Conservation (phyloP, 2,329 filamentous ascomycete genomes). For the Xylariaceae sp. region DNA sequence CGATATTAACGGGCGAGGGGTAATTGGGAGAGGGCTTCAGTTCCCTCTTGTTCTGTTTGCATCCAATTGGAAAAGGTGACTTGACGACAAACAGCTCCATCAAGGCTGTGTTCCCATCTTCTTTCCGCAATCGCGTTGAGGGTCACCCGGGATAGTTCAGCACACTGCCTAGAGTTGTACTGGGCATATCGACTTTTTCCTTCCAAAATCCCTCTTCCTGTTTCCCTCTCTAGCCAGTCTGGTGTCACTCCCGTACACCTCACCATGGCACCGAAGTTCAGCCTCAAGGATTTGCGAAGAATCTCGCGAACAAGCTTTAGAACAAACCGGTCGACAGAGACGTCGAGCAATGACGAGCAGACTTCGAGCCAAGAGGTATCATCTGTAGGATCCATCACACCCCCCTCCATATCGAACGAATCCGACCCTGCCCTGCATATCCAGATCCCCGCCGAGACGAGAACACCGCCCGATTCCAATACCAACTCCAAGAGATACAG, state of each 20-base stretch:
- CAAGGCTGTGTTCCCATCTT: no score
- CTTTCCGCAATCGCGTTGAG: no score
- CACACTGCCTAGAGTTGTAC: no score
- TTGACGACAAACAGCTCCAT: no score
- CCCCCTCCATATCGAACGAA: constrained; percentile 64
- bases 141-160: no score
- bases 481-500: constrained; percentile 54
- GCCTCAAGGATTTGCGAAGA: constrained; percentile 64
- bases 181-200: no score
- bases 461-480: constrained; percentile 31
- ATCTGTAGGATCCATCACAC: constrained; percentile 66
- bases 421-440: constrained; percentile 62
- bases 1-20: neutral
- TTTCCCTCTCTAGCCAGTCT: neutral
- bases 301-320: constrained; percentile 71
- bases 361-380: constrained; percentile 54
- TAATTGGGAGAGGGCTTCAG: neutral
- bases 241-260: neutral
- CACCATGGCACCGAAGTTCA: constrained; percentile 24
- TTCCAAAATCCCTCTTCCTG: no score
- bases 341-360: constrained; percentile 53
- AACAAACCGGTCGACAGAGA: constrained; percentile 56
- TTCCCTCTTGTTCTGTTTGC: neutral
- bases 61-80: no score
- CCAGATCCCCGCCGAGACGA: constrained; percentile 46